phyloP scores from a whole-genome alignment of 495 filamentous ascomycete genomes.

The Aspergillus mulundensis region DNA sequence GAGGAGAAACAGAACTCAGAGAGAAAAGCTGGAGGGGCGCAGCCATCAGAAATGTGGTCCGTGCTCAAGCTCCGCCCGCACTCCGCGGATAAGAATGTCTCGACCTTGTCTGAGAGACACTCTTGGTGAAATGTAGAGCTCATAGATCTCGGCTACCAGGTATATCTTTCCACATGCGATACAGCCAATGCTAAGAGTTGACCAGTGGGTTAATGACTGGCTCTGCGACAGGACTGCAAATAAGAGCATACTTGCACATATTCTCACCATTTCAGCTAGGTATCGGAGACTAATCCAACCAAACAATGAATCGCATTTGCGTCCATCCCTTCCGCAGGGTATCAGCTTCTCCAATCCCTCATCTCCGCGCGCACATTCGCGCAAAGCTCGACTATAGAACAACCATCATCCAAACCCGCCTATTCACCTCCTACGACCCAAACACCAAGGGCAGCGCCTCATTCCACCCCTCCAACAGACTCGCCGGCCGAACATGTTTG shows the following conservation, averaged over 20 bases:
- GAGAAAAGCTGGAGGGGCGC: neutral
- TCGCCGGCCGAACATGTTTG: constrained; percentile 46
- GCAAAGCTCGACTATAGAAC: neutral
- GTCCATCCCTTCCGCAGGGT: neutral
- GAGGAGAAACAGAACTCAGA: neutral
- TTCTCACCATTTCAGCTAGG: neutral
- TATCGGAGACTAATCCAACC: neutral
- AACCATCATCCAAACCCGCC: neutral
- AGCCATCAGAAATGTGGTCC: too few relatives aligned
- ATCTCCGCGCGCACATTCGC: neutral
- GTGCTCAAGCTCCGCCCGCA: constrained; percentile 25
- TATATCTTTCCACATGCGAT: neutral
- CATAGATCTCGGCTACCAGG: neutral
- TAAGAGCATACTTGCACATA: neutral
- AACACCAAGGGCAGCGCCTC: neutral
- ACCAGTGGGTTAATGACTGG: neutral
- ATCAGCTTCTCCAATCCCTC: neutral
- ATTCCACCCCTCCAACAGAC: constrained; percentile 19
- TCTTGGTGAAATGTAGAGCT: neutral
- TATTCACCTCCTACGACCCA: constrained; percentile 12
- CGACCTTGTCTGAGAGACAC: neutral
- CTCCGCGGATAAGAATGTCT: neutral
- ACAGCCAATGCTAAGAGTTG: neutral
- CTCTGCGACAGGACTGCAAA: neutral
- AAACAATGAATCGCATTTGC: constrained; percentile 1